These are phyloP conservation scores for Porcisia hertigi DNA, from an alignment of 208 protist genomes.

Conservation along the genomic window DNA sequence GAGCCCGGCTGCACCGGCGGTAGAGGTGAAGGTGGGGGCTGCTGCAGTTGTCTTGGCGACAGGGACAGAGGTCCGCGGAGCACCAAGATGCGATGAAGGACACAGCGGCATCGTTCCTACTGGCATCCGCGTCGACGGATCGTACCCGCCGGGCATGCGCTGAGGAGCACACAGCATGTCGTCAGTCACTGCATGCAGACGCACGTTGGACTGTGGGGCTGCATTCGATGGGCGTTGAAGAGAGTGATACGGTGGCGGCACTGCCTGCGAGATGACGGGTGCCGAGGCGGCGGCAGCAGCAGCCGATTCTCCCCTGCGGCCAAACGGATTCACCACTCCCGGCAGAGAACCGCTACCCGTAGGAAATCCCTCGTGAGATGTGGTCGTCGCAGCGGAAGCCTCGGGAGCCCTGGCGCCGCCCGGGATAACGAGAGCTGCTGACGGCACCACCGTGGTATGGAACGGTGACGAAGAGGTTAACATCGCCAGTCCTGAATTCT, in stretches of 20 bases:
- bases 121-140: not conserved
- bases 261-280: not conserved
- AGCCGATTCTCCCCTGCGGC: not conserved
- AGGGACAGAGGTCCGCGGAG: not conserved
- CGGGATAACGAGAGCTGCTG: not conserved
- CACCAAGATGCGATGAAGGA: not conserved
- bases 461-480: constrained; percentile 1
- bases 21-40: not conserved
- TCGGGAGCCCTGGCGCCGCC: not conserved
- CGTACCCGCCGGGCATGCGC: not conserved
- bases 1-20: not conserved
- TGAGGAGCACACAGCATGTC: not conserved
- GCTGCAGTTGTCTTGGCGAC: not conserved
- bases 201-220: not conserved
- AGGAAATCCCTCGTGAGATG: not conserved
- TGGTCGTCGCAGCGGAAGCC: not conserved
- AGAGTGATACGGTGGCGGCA: not conserved
- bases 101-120: not conserved
- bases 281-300: not conserved
- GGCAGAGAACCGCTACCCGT: not conserved
- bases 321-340: not conserved
- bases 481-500: not conserved
- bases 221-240: not conserved
- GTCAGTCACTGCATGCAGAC: not conserved
- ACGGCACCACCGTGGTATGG: not conserved